These are phyloP conservation scores for Daphne laureola DNA, from an alignment of 441 rosid species.

Conservation along the genomic window DNA sequence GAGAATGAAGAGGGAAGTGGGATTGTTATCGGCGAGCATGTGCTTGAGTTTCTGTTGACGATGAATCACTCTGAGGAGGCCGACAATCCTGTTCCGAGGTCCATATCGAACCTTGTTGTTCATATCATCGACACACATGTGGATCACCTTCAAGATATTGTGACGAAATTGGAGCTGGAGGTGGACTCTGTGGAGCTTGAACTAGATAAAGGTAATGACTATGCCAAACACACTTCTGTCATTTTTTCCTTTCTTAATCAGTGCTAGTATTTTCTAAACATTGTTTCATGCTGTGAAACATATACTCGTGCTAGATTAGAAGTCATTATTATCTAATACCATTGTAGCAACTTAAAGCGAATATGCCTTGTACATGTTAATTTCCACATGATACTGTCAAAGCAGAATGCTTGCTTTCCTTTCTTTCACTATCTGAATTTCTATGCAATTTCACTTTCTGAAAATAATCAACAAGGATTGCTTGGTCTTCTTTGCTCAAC, in stretches of 20 bases:
- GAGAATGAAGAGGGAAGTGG: constrained; percentile 52
- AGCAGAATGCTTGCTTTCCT: no score
- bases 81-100: constrained; percentile 84
- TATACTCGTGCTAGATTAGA: no score
- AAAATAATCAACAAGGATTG: background rate
- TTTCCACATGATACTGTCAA: no score
- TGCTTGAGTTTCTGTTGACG: constrained; percentile 80
- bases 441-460: no score
- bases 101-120: constrained; percentile 81
- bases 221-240: no score
- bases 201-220: constrained; percentile 64
- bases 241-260: no score
- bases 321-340: no score
- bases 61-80: constrained; percentile 99
- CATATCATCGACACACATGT: constrained; percentile 83
- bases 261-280: background rate
- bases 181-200: constrained; percentile 80
- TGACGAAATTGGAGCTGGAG: constrained; percentile 84
- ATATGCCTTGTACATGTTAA: no score
- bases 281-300: no score
- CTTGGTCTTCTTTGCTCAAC: background rate
- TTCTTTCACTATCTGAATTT: no score
- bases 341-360: no score
- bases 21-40: constrained; percentile 83
- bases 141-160: constrained; percentile 87